Evolutionary conservation across 305 asterid genomes (phyloP).

Genomic region (Lippia alba): DNA sequence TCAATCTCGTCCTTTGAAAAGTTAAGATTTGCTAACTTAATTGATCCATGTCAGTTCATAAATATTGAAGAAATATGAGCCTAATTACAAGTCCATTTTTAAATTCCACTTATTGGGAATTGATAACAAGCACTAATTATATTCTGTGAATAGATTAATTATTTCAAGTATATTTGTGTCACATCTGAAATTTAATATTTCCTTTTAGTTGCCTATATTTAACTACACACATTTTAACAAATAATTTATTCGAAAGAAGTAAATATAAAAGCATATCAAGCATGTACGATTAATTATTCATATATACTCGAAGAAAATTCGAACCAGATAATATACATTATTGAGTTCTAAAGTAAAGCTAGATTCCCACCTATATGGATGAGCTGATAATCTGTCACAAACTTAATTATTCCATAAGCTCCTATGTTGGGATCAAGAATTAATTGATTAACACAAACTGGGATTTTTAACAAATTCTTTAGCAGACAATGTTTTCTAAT

Average conservation of each 20-base stretch:
- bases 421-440: conserved; percentile 33
- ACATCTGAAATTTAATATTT: too few species aligned
- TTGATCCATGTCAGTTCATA: too few species aligned
- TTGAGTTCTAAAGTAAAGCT: conserved; percentile 33
- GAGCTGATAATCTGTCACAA: conserved; percentile 36
- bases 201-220: not conserved
- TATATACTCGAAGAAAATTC: conserved; percentile 6
- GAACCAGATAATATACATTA: conserved; percentile 35
- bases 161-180: too few species aligned
- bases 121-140: too few species aligned
- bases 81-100: too few species aligned
- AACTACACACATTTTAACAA: not conserved
- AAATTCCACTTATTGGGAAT: too few species aligned
- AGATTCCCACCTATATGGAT: conserved; percentile 51
- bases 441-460: conserved; percentile 13
- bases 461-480: conserved; percentile 14
- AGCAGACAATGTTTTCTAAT: too few species aligned
- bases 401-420: conserved; percentile 18
- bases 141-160: too few species aligned
- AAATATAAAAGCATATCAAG: not conserved
- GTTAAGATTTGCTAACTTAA: too few species aligned
- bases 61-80: too few species aligned
- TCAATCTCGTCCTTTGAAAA: too few species aligned
- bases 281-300: conserved; percentile 9
- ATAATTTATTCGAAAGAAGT: conserved; percentile 6